Percentiles rank a stretch among this genome's conserved stretches.
Evolutionary conservation across 1,139 yeast species (phyloP).

Genomic region (Yamadazyma sp.): DNA sequence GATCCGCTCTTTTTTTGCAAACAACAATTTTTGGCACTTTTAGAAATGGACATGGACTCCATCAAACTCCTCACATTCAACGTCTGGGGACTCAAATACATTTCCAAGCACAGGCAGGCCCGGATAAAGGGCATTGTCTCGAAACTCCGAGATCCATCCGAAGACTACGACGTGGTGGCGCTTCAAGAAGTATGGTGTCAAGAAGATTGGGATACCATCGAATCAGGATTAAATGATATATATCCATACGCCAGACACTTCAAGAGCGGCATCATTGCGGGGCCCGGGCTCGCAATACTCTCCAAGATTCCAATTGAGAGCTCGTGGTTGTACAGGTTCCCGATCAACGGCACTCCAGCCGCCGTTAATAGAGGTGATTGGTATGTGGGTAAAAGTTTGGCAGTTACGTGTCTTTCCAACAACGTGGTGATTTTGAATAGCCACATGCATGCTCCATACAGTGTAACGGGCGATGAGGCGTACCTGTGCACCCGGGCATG

Average conservation of each 20-base stretch:
- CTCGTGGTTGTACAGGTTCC: slow-evolving; percentile 78
- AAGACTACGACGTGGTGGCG: slow-evolving; percentile 78
- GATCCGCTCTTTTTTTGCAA: not conserved
- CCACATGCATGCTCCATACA: slow-evolving; percentile 98
- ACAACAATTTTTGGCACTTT: not conserved
- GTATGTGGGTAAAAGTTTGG: slow-evolving; percentile 92
- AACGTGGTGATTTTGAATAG: slow-evolving; percentile 82
- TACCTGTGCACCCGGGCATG: slow-evolving; percentile 88
- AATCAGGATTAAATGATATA: slow-evolving; percentile 37
- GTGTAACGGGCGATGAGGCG: slow-evolving; percentile 79
- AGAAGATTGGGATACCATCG: slow-evolving; percentile 74
- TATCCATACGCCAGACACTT: slow-evolving; percentile 72
- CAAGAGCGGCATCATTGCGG: slow-evolving; percentile 81
- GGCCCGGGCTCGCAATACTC: slow-evolving; percentile 88
- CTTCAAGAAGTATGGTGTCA: slow-evolving; percentile 92
- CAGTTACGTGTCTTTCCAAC: slow-evolving; percentile 63
- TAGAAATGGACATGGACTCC: not conserved
- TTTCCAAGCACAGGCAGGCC: slow-evolving; percentile 65
- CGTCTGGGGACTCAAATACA: slow-evolving; percentile 88
- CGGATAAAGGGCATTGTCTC: slow-evolving; percentile 77
- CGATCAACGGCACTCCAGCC: slow-evolving; percentile 90
- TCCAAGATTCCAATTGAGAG: slow-evolving; percentile 82
- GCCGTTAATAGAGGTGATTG: slow-evolving; percentile 96
- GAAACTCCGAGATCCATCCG: slow-evolving; percentile 49
- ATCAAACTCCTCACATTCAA: slow-evolving; percentile 64